Evolutionary conservation across 306 rosid genomes (phyloP).

Genomic region (Abrus precatorius): DNA sequence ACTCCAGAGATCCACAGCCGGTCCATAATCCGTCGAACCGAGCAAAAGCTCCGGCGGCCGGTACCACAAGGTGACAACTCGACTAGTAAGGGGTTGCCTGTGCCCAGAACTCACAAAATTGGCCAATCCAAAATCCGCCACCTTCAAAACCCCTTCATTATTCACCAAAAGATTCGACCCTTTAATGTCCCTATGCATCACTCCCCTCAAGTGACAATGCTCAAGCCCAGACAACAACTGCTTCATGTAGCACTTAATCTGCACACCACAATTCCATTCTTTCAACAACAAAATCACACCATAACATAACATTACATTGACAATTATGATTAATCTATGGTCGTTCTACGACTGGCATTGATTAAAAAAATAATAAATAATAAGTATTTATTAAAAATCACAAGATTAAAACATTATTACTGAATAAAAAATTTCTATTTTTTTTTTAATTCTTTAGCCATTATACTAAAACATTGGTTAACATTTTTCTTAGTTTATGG

Average conservation of each 20-base stretch:
- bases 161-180: slow-evolving; percentile 92
- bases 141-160: slow-evolving; percentile 85
- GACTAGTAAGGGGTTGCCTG: slow-evolving; percentile 81
- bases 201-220: slow-evolving; percentile 87
- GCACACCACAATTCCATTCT: slow-evolving; percentile 33
- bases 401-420: too few relatives aligned
- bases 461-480: too few relatives aligned
- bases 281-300: not conserved
- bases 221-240: slow-evolving; percentile 88
- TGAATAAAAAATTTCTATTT: too few relatives aligned
- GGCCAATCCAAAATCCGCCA: slow-evolving; percentile 96
- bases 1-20: slow-evolving; percentile 93
- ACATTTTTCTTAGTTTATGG: not conserved
- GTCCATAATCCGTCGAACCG: slow-evolving; percentile 88
- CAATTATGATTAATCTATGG: too few relatives aligned
- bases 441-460: too few relatives aligned
- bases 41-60: slow-evolving; percentile 96
- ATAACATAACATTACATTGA: not conserved
- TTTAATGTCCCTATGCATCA: slow-evolving; percentile 94
- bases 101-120: slow-evolving; percentile 66
- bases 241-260: slow-evolving; percentile 92
- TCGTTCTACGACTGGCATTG: too few relatives aligned
- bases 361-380: too few relatives aligned
- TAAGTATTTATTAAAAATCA: too few relatives aligned
- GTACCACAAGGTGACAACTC: slow-evolving; percentile 95